Evolutionary conservation across 2,329 filamentous ascomycete genomes (phyloP), one percentile per base, ranked within the genome.

Genomic region (Penicillium sp.): DNA sequence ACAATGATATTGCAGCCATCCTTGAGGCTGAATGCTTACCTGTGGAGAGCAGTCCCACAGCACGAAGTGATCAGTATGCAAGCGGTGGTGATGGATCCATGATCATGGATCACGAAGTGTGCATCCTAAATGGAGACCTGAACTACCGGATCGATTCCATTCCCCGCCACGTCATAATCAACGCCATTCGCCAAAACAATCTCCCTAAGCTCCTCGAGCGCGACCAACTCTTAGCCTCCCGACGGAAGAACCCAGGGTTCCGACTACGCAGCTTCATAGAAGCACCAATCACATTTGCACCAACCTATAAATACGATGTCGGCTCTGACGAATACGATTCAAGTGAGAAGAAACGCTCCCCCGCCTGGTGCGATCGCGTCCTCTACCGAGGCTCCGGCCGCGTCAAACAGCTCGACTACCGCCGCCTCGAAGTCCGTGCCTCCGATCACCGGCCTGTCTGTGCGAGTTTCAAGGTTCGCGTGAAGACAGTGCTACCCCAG

Each of bases 91-190:
- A 99, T 71, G 95, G 95, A 7, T 88, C 87, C 42, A 92, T 97
- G 88, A 90, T 99, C 57, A 82, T 98, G 56, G 95, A 99, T 70
- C 95, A 99, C 70, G 95, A 99, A 76, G 89, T 99, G n/a, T 97
- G 93, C 73, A 87, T 99, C 48, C 78, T 98, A 43, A 98, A 98
- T 68, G 95, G 95, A 27, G 95, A 99, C 72, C 82, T 99, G 49
- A 99, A 99, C 76, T 99, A 99, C 74, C 92, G 95, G 60, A 98
- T 99, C 68, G 95, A 99, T 73, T 92, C 93, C 24, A 97, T 98
- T 86, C 91, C 91, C 19, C 90, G 95, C 49, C 91, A 98, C 68
- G 92, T 90, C 0, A 93, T 99, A 3, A 89, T 98, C 54, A 88
- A 88, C 58, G 92, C 91, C 1, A 86, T 98, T 50, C 88, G 90